phyloP scores from a whole-genome alignment of 345 rosid species.

The Gossypium sturtianum region DNA sequence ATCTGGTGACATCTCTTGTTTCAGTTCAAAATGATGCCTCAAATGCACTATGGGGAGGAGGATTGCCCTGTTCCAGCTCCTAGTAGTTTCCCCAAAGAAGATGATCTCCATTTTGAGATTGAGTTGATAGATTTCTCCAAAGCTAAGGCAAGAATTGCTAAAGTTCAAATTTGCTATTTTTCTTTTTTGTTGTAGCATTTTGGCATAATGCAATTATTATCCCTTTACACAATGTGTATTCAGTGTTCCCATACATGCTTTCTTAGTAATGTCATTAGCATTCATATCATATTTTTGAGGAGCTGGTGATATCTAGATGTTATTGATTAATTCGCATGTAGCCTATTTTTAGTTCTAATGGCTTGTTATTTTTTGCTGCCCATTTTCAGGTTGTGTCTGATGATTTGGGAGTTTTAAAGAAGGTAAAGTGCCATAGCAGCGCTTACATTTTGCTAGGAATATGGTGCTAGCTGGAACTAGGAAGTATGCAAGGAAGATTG shows the following conservation, averaged over 20 bases:
- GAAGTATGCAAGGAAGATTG: background rate
- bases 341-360: slow-evolving; percentile 4
- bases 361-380: slow-evolving; percentile 14
- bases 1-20: slow-evolving; percentile 4
- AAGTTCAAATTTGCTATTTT: background rate
- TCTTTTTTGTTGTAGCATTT: background rate
- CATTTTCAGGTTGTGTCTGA: slow-evolving; percentile 66
- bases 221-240: background rate
- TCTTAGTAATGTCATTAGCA: background rate
- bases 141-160: slow-evolving; percentile 59
- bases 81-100: slow-evolving; percentile 66
- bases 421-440: slow-evolving; percentile 43
- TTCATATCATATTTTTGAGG: background rate
- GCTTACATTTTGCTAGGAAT: background rate
- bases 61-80: slow-evolving; percentile 76
- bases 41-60: slow-evolving; percentile 83
- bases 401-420: slow-evolving; percentile 82
- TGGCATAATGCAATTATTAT: background rate
- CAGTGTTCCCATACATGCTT: background rate
- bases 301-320: background rate
- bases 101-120: slow-evolving; percentile 95
- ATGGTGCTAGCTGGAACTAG: background rate
- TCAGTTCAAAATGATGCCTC: slow-evolving; percentile 94
- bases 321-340: background rate
- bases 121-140: slow-evolving; percentile 75